A percentile compares a stretch with the other conserved stretches of the same genome.
phyloP scores from a whole-genome alignment of 2,329 filamentous ascomycete species.

The Hortaea sp. region DNA sequence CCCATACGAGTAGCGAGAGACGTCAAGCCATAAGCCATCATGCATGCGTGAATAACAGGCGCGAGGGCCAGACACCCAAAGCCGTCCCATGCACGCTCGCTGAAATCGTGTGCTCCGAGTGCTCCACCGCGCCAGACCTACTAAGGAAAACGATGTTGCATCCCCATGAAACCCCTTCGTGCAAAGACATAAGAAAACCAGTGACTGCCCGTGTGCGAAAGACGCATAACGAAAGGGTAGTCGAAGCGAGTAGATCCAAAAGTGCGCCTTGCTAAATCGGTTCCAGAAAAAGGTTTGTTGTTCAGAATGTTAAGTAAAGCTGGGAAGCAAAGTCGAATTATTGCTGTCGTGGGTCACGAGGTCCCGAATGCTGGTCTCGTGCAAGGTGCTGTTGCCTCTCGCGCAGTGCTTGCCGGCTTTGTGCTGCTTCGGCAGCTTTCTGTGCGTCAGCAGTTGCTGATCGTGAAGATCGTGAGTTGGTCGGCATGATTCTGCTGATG shows the following conservation, averaged over 20 bases:
- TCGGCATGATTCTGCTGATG: conserved; percentile 56
- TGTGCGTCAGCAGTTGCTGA: conserved; percentile 33
- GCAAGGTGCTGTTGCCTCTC: conserved; percentile 2
- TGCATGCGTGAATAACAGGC: no score
- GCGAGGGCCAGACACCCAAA: no score
- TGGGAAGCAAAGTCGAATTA: background rate
- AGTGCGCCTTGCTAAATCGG: conserved; percentile 3
- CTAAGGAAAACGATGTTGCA: no score
- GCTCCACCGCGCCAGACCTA: no score
- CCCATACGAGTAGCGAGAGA: no score
- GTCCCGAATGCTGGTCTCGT: conserved; percentile 4
- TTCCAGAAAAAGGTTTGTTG: background rate
- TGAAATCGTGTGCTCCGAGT: no score
- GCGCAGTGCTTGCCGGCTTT: conserved; percentile 5
- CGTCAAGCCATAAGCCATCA: no score
- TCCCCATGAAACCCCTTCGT: no score
- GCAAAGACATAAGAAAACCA: no score
- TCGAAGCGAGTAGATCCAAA: conserved; percentile 1
- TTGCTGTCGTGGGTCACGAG: conserved; percentile 4
- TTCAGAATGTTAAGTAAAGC: background rate
- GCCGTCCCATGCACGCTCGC: no score
- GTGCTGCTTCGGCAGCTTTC: conserved; percentile 36
- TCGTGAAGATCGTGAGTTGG: conserved; percentile 14
- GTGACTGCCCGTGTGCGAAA: no score
- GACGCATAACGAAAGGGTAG: background rate